Evolutionary conservation across 1,284 basidiomycete species (phyloP), one percentile per base, ranked within the genome.

Genomic region (Earliella scabrosa): DNA sequence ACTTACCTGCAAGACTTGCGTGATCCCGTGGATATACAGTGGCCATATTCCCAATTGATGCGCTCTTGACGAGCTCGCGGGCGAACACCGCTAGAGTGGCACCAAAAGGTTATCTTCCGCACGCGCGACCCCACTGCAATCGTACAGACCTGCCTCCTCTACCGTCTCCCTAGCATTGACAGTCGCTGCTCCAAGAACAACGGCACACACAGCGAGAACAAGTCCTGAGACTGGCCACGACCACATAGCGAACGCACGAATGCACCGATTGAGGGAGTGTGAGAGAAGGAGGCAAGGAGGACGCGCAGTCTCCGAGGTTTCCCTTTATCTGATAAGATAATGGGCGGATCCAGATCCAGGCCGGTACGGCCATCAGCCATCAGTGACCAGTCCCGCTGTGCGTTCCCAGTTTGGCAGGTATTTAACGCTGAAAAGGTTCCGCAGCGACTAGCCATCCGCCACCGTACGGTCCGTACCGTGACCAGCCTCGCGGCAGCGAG

Each of bases 21-120:
- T 82, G 75, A 59, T 77, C 70, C 2, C 65, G 51, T 9, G 81
- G 79, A 62, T 77, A 82, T 20, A 77, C 63, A 3, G 81, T 83
- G 18, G 80, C 81, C 78, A 82, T 82, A 18, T 72, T 79, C 29
- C 75, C 81, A 20, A 82, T 70, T 6, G 63, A 50, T 4, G 77
- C 78, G 24, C 62, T 32, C 45, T 77, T 74, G 23, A 83, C 71
- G 13, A 82, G 70, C 11, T 62, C 60, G 39, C 81, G 73, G 21
- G 80, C 77, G 45, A 82, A 71, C 23, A 66, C 55, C 20, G 80
- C 80, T 82, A 52, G 38, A 34, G 26, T 35, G 39, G 14, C 36
- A 47, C 20, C 3, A 18, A 35, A 23, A 48, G 32, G 50, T 46
- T 29, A 58, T 51, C 38, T 50, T 35, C 43, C 36, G 18, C 26